Evolutionary conservation across 1,139 yeast species (phyloP).

Genomic region (Magnusiomyces ingens): DNA sequence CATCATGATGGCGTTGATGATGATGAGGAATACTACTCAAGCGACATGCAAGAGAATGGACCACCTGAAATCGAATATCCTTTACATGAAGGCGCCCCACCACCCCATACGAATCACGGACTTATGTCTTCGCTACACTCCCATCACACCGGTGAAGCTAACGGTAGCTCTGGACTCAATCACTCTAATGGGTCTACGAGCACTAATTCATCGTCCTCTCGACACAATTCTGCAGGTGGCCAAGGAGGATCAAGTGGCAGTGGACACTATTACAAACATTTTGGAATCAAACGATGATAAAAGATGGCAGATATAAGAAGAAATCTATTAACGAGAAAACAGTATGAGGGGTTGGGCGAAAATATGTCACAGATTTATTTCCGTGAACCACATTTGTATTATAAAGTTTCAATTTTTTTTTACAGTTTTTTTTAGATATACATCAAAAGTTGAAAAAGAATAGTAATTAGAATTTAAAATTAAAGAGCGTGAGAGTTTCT

Average conservation of each 20-base stretch:
- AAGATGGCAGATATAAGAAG: neutral
- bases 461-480: too few species aligned
- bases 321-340: too few species aligned
- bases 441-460: too few species aligned
- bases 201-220: constrained; percentile 8
- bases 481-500: too few species aligned
- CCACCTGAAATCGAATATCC: too few species aligned
- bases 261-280: constrained; percentile 8
- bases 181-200: neutral
- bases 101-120: too few species aligned
- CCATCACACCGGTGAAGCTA: constrained; percentile 11
- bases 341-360: too few species aligned
- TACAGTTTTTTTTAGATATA: too few species aligned
- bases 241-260: neutral
- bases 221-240: neutral
- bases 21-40: constrained; percentile 6
- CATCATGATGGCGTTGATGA: constrained; percentile 49
- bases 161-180: constrained; percentile 6
- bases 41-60: constrained; percentile 2
- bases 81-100: too few species aligned
- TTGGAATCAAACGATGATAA: constrained; percentile 14
- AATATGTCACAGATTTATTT: too few species aligned
- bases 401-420: too few species aligned
- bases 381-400: too few species aligned
- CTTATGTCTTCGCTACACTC: neutral